Evolutionary conservation across 495 filamentous ascomycete species (phyloP), one percentile per base, ranked within the genome.

Genomic region (Neurospora sp.): DNA sequence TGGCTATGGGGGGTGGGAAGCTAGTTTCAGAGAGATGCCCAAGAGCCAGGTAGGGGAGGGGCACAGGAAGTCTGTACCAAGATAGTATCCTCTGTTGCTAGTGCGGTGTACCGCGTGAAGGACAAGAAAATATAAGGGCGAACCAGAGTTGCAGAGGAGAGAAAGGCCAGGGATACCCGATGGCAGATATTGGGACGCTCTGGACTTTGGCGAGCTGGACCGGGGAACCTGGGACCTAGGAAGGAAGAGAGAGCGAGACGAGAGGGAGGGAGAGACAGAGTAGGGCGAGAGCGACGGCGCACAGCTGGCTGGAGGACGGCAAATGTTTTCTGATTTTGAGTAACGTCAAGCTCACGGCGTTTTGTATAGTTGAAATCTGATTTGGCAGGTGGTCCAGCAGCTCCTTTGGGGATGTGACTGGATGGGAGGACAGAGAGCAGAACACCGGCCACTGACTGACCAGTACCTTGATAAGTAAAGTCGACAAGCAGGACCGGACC

Each of bases 21-120:
- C 68, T 73, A 70, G 71, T 74, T 71, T 76, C 72, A 68, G 69
- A 70, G 45, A 72, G 61, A 48, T 61, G 27, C 22, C 53, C 53
- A 73, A 65, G 53, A 72, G 65, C 61, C 70, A 72, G 69, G 61
- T 68, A 61, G 74, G 59, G 37, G 35, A 72, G 70, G 71, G 38
- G 40, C 72, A 76, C 68, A 44, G 27, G 40, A 39, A 53, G 9
- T 70, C 71, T 71, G 38, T 72, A 35, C 69, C 45, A 72, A 42
- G 72, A 68, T 40, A 27, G 53, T 39, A 45, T 65, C 53, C 53
- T 65, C 22, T 65, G 68, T 68, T 71, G 38, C 39, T 71, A 44
- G 41, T 20, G 22, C 41, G 27, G 27, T 44, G 71, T 59, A 22
- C 39, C 70, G 22, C 35, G 40, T 69, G 40, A 53, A 22, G 42